phyloP scores from a whole-genome alignment of 75 land plant genomes.

The Selaginella tamariscina region DNA sequence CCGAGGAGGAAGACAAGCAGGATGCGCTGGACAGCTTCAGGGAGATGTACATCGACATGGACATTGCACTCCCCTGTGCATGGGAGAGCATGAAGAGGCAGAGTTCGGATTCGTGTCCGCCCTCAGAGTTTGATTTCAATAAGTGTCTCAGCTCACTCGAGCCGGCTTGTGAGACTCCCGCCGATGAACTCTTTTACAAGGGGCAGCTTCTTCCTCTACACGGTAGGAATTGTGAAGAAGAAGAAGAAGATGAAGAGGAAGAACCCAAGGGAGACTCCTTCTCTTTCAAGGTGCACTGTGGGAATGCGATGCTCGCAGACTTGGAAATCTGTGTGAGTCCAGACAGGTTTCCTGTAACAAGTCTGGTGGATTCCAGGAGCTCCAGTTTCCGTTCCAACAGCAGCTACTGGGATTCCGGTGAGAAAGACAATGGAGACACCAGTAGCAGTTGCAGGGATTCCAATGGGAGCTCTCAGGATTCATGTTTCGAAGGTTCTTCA shows the following conservation, averaged over 20 bases:
- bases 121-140: neutral
- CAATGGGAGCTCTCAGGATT: neutral
- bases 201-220: neutral
- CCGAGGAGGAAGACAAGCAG: neutral
- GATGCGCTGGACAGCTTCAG: no score
- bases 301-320: neutral
- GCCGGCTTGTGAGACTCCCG: neutral
- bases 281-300: neutral
- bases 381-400: neutral
- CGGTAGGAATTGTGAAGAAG: neutral
- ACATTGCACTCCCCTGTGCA: neutral
- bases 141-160: neutral
- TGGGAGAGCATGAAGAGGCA: neutral
- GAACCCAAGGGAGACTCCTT: neutral
- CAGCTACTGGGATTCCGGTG: constrained; percentile 1
- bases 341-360: neutral
- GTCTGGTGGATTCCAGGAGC: neutral
- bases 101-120: neutral
- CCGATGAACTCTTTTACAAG: neutral
- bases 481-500: neutral
- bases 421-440: neutral
- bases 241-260: neutral
- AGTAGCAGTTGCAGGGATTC: neutral
- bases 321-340: neutral
- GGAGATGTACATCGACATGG: neutral